phyloP scores from a whole-genome alignment of 805 yeast genomes.

The Candida verbasci region DNA sequence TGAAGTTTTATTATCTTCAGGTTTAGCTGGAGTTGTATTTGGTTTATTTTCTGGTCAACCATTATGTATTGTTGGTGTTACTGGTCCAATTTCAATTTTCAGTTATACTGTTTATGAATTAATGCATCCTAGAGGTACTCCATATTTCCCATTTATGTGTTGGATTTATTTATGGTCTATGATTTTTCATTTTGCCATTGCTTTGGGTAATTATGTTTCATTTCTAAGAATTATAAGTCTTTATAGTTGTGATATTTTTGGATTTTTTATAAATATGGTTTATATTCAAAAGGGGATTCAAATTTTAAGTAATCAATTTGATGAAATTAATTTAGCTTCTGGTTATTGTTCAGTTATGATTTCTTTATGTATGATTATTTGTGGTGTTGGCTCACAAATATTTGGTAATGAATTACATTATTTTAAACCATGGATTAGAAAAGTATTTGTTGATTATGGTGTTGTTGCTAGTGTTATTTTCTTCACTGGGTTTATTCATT shows the following conservation, averaged over 20 bases:
- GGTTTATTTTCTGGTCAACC: slow-evolving; percentile 90
- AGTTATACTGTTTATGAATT: slow-evolving; percentile 83
- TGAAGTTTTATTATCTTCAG: slow-evolving; percentile 79
- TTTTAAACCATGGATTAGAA: slow-evolving; percentile 56
- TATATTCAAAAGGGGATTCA: slow-evolving; percentile 90
- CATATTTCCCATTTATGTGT: slow-evolving; percentile 87
- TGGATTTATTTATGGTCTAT: slow-evolving; percentile 93
- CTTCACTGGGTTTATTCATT: slow-evolving; percentile 90
- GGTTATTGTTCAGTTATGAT: slow-evolving; percentile 76
- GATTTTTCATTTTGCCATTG: slow-evolving; percentile 72
- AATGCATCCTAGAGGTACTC: slow-evolving; percentile 48
- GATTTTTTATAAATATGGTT: slow-evolving; percentile 81
- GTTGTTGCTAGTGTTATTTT: slow-evolving; percentile 80
- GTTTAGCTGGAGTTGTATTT: slow-evolving; percentile 85
- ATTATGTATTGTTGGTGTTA: slow-evolving; percentile 90
- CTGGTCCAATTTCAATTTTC: slow-evolving; percentile 93
- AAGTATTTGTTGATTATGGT: slow-evolving; percentile 78
- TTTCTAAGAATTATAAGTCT: slow-evolving; percentile 68
- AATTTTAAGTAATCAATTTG: slow-evolving; percentile 69
- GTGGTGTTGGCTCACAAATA: slow-evolving; percentile 60
- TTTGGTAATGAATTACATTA: slow-evolving; percentile 63
- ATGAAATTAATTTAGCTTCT: slow-evolving; percentile 27
- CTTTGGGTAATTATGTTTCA: slow-evolving; percentile 63
- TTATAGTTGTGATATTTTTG: slow-evolving; percentile 90
- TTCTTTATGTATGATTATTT: slow-evolving; percentile 68